phyloP scores from a whole-genome alignment of 257 asterid species.

The Solanum pimpinellifolium region DNA sequence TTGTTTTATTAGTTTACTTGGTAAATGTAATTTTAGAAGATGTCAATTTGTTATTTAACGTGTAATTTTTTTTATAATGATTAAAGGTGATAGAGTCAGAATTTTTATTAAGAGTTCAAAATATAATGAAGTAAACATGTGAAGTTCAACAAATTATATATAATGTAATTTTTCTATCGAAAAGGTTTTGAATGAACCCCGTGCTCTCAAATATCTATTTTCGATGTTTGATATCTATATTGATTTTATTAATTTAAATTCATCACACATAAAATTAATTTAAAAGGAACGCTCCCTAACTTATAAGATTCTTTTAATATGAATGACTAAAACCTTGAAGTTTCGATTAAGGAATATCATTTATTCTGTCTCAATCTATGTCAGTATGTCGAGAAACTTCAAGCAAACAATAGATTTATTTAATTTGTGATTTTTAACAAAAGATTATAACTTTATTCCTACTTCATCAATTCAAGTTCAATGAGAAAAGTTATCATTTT shows the following conservation, averaged over 20 bases:
- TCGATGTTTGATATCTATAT: background rate
- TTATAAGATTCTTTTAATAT: no score
- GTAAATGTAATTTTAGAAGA: background rate
- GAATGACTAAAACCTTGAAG: accelerated
- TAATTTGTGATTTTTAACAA: background rate
- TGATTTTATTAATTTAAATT: background rate
- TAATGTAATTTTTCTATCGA: background rate
- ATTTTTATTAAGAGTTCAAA: background rate
- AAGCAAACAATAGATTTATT: background rate
- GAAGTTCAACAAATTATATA: no score
- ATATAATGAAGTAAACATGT: no score
- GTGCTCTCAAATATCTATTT: accelerated
- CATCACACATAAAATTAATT: background rate
- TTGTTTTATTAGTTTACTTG: background rate
- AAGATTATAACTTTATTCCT: background rate
- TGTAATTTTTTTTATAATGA: background rate
- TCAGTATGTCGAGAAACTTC: background rate
- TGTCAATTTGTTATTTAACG: background rate
- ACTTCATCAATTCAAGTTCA: background rate
- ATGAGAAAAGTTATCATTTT: no score
- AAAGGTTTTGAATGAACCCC: background rate
- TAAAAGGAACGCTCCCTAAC: no score
- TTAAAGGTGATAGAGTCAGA: background rate
- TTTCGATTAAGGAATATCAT: no score
- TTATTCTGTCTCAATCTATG: background rate